These are phyloP conservation scores for Dothistroma pini DNA, from an alignment of 2,329 filamentous ascomycete species.

Conservation along the genomic window DNA sequence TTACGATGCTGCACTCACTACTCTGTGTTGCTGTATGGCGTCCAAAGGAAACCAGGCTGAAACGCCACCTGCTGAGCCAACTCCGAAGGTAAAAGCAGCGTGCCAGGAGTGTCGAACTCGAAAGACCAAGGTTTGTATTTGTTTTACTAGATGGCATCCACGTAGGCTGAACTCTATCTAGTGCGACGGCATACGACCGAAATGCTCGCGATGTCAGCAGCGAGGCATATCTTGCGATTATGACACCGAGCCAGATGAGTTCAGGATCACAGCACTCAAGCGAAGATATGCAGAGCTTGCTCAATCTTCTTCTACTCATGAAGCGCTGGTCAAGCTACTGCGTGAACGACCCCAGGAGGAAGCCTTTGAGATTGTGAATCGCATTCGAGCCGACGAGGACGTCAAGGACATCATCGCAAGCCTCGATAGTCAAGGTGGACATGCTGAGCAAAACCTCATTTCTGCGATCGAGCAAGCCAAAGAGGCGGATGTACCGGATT, in stretches of 20 bases:
- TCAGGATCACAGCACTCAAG: conserved; percentile 12
- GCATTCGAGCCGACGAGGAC: conserved; percentile 10
- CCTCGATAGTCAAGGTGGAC: background rate
- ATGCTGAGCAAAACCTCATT: conserved; percentile 3
- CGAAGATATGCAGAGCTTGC: conserved; percentile 9
- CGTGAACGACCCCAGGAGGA: conserved; percentile 4
- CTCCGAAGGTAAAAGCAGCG: conserved; percentile 13
- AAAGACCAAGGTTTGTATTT: conserved; percentile 12
- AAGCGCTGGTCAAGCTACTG: conserved; percentile 8
- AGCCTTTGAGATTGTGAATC: conserved; percentile 8
- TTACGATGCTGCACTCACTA: background rate
- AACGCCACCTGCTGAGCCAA: background rate
- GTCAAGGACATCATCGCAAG: conserved; percentile 5
- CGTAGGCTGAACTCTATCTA: background rate
- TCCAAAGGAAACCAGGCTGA: background rate
- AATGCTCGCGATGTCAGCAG: conserved; percentile 8
- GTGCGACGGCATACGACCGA: conserved; percentile 15
- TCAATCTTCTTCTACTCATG: conserved; percentile 4
- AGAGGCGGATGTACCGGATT: background rate
- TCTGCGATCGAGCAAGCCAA: conserved; percentile 2
- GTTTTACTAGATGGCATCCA: background rate
- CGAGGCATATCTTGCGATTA: conserved; percentile 8
- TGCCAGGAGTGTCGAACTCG: conserved; percentile 13
- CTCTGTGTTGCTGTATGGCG: background rate
- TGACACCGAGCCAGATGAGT: conserved; percentile 15